Evolutionary conservation across 306 rosid genomes (phyloP), one percentile per base, ranked within the genome.

Genomic region (Malus orientalis): DNA sequence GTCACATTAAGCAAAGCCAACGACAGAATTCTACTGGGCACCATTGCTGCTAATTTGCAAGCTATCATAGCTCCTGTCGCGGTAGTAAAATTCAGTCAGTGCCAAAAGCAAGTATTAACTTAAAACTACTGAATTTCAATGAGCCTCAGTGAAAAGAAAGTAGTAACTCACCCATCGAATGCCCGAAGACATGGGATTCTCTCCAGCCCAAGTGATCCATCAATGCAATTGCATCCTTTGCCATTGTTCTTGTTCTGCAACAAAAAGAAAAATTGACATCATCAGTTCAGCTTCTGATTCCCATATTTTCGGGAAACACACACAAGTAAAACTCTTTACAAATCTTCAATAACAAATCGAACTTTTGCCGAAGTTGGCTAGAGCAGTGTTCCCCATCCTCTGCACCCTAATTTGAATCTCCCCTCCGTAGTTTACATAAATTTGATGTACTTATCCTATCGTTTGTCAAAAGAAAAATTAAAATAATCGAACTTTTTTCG

Each of bases 1-100:
- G 98, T 96, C 64, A 85, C 97, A 82, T 92, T 96, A 55, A 92
- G 96, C 87, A 96, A 77, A n/a, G 93, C 97, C 89, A 96, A 81
- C 11, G 99, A 96, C 74, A 85, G 84, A 54, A 91, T 79, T 83
- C 96, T 91, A 74, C 85, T 84, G 25, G 98, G 99, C 67, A 84
- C 96, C 88, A 90, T 86, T 54, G 99, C 97, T 51, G 97, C 99
- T 78, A 96, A 73, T 78, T 92, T 96, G 85, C 89, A 85, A 54
- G 99, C 92, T 79, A 91, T 84, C 99, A 95, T 95, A 71, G 96
- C 95, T 75, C 99, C 99, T 95, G 90, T 71, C 33, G 53, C 58
- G 51, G 71, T 12, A 64, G 14, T 18, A 55, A 60, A 79, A 67
- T 29, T 18, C 40, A 27, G 27, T 27, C 27, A 27, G 27, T 27